phyloP scores from a whole-genome alignment of 2,329 filamentous ascomycete species.

The Fusarium staphyleae region DNA sequence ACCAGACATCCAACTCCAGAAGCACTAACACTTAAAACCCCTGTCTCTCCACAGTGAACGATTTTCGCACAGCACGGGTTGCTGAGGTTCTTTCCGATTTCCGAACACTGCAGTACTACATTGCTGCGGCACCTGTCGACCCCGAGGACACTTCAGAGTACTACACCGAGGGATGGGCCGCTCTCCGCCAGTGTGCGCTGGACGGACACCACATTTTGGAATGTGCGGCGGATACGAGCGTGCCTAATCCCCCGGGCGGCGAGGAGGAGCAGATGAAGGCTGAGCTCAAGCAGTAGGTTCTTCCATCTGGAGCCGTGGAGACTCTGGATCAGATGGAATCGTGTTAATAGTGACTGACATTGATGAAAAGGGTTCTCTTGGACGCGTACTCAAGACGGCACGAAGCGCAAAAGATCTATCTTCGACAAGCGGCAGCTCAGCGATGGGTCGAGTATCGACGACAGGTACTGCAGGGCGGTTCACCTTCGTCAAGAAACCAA shows the following conservation, averaged over 20 bases:
- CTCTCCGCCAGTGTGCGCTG: conserved; percentile 66
- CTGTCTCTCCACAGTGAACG: conserved; percentile 59
- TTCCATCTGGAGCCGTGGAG: neutral
- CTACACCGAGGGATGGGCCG: conserved; percentile 69
- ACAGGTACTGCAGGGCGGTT: conserved; percentile 59
- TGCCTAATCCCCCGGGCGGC: conserved; percentile 60
- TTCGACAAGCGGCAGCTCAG: conserved; percentile 66
- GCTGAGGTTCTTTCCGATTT: conserved; percentile 69
- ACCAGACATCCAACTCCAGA: neutral
- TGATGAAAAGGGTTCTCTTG: conserved; percentile 57
- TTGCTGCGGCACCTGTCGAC: conserved; percentile 63
- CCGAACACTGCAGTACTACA: conserved; percentile 67
- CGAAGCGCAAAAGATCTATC: conserved; percentile 69
- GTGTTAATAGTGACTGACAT: conserved; percentile 8
- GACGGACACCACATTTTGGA: conserved; percentile 72
- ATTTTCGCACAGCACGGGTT: conserved; percentile 65
- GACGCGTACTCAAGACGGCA: conserved; percentile 68
- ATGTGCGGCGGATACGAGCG: conserved; percentile 67
- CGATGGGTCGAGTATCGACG: conserved; percentile 65
- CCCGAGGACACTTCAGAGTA: conserved; percentile 64
- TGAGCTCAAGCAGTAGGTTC: conserved; percentile 66
- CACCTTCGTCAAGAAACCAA: conserved; percentile 56
- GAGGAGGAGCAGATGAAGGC: conserved; percentile 67
- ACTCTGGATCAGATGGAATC: neutral
- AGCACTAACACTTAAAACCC: conserved; percentile 30